These are phyloP conservation scores for Backusella psychrophila DNA, from an alignment of 192 early-diverging fungal species.

Conservation along the genomic window DNA sequence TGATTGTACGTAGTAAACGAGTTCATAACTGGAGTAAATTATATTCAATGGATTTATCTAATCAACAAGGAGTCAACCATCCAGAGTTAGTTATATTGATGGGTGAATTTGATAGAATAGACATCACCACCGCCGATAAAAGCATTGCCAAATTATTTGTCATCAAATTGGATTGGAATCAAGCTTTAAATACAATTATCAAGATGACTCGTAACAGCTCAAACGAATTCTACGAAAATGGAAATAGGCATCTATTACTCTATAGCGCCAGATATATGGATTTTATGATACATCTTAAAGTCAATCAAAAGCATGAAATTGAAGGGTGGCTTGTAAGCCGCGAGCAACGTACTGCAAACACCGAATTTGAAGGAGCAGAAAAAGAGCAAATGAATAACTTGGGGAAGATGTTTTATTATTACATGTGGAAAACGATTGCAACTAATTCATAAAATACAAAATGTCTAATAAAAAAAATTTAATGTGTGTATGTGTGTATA, in stretches of 20 bases:
- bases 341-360: not conserved
- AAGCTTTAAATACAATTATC: conserved; percentile 8
- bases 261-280: conserved; percentile 34
- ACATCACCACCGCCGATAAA: conserved; percentile 12
- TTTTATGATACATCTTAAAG: conserved; percentile 23
- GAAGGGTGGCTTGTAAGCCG: conserved; percentile 25
- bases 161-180: conserved; percentile 17
- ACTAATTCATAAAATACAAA: not conserved
- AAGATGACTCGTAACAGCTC: not conserved
- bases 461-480: not conserved
- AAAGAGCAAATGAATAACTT: conserved; percentile 17
- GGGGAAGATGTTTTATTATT: conserved; percentile 15
- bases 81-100: conserved; percentile 9
- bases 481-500: not conserved
- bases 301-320: not conserved
- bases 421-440: conserved; percentile 12
- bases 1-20: conserved; percentile 12
- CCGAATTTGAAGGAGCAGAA: conserved; percentile 10
- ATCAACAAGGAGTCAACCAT: not conserved
- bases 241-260: conserved; percentile 17
- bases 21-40: conserved; percentile 23
- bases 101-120: conserved; percentile 18
- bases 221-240: conserved; percentile 14
- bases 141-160: conserved; percentile 17
- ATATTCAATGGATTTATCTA: conserved; percentile 7